A percentile compares a stretch with the other conserved stretches of the same genome.
Conservation (phyloP, 192 early-diverging fungal species). For the Backusella sp. region DNA sequence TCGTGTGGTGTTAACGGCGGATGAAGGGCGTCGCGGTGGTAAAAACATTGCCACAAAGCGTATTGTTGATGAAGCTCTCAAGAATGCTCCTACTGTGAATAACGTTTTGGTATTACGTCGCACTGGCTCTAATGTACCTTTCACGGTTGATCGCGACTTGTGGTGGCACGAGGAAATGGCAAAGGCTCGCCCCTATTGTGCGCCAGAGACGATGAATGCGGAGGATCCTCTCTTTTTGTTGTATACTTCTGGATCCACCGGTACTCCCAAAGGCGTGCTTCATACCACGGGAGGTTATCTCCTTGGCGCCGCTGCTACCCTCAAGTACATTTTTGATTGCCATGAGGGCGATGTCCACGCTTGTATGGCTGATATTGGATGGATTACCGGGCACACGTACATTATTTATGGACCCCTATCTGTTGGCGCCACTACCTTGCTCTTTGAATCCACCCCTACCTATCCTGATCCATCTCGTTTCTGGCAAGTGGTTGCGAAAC, state of each 20-base stretch:
- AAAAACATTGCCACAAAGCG: slow-evolving; percentile 86
- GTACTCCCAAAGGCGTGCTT: slow-evolving; percentile 89
- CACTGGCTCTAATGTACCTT: slow-evolving; percentile 79
- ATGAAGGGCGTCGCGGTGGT: slow-evolving; percentile 91
- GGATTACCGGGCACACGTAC: slow-evolving; percentile 87
- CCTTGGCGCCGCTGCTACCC: slow-evolving; percentile 76
- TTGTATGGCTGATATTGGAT: slow-evolving; percentile 96
- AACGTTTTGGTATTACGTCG: slow-evolving; percentile 90
- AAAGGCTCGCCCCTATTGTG: slow-evolving; percentile 83
- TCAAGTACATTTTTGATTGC: slow-evolving; percentile 94
- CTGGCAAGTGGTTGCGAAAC: slow-evolving; percentile 82
- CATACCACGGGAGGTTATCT: slow-evolving; percentile 95
- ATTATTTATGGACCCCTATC: slow-evolving; percentile 90
- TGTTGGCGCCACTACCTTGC: slow-evolving; percentile 84
- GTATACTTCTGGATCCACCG: slow-evolving; percentile 91
- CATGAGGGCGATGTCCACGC: slow-evolving; percentile 86
- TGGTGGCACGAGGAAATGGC: slow-evolving; percentile 93
- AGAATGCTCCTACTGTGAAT: slow-evolving; percentile 73
- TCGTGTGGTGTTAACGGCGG: slow-evolving; percentile 84
- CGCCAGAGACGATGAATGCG: slow-evolving; percentile 80
- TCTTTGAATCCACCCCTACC: slow-evolving; percentile 95
- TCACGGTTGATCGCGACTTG: slow-evolving; percentile 71
- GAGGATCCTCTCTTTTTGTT: slow-evolving; percentile 96
- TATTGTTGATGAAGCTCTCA: slow-evolving; percentile 90
- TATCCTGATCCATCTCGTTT: slow-evolving; percentile 83